phyloP scores from a whole-genome alignment of 805 yeast species.

The Grigorovia yakushimaensis region DNA sequence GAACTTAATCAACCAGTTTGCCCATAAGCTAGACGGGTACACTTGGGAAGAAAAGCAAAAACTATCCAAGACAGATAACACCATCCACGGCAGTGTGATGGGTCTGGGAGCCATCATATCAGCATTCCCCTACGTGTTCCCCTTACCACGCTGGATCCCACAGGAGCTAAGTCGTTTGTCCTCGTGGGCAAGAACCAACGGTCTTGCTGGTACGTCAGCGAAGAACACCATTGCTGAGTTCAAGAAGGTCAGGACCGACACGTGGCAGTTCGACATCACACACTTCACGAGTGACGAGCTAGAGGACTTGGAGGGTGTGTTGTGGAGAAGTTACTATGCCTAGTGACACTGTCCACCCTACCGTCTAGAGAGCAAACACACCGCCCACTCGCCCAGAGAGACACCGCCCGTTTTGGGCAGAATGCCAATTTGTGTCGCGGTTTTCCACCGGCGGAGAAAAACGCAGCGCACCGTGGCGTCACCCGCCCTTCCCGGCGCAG shows the following conservation, averaged over 20 bases:
- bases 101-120: slow-evolving; percentile 83
- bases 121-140: slow-evolving; percentile 85
- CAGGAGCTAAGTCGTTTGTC: slow-evolving; percentile 59
- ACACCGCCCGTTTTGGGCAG: too few relatives aligned
- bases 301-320: slow-evolving; percentile 87
- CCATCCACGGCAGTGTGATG: slow-evolving; percentile 74
- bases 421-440: too few relatives aligned
- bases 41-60: slow-evolving; percentile 28
- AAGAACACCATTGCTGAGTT: slow-evolving; percentile 74
- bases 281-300: slow-evolving; percentile 73
- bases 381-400: too few relatives aligned
- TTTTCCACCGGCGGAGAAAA: too few relatives aligned
- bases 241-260: slow-evolving; percentile 86
- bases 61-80: slow-evolving; percentile 32
- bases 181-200: slow-evolving; percentile 64
- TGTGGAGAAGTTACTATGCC: slow-evolving; percentile 87
- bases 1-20: slow-evolving; percentile 36
- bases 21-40: slow-evolving; percentile 19
- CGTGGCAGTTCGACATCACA: slow-evolving; percentile 86
- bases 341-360: too few relatives aligned
- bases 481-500: too few relatives aligned
- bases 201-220: slow-evolving; percentile 74
- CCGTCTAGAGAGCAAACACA: too few relatives aligned
- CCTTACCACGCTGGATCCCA: slow-evolving; percentile 90
- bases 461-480: background rate